These are phyloP conservation scores for Microdochium bolleyi DNA, from an alignment of 2,329 filamentous ascomycete species.

Conservation along the genomic window DNA sequence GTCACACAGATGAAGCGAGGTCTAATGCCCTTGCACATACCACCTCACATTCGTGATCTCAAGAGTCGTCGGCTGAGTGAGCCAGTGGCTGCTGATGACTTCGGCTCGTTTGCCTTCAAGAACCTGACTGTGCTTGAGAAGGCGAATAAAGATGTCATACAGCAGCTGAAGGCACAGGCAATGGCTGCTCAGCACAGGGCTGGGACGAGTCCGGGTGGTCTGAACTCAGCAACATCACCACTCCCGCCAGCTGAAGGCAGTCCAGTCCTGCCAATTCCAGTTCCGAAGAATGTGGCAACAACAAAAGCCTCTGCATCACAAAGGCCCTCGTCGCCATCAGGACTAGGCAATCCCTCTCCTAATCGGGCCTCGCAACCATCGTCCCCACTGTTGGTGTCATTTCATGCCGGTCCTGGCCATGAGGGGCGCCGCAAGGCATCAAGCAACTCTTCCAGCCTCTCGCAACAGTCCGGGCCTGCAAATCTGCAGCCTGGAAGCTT, in stretches of 20 bases:
- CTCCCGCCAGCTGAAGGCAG: conserved; percentile 74
- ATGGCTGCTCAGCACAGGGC: conserved; percentile 58
- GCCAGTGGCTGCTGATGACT: conserved; percentile 82
- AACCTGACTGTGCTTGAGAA: conserved; percentile 94
- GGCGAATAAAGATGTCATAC: conserved; percentile 97
- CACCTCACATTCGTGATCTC: conserved; percentile 87
- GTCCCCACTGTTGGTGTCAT: conserved; percentile 91
- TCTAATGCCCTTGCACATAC: conserved; percentile 92
- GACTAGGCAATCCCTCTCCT: conserved; percentile 75
- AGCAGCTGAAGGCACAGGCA: conserved; percentile 88
- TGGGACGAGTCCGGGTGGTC: conserved; percentile 33
- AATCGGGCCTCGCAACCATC: conserved; percentile 73
- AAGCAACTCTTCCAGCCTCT: conserved; percentile 76
- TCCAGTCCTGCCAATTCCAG: conserved; percentile 68
- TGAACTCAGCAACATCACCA: conserved; percentile 44
- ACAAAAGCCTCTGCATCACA: conserved; percentile 59
- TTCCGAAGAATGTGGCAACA: conserved; percentile 77
- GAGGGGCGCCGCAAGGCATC: conserved; percentile 84
- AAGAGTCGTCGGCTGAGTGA: conserved; percentile 86
- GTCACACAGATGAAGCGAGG: conserved; percentile 83
- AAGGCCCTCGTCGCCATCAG: conserved; percentile 80
- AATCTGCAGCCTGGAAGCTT: conserved; percentile 63
- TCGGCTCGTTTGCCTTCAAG: conserved; percentile 95
- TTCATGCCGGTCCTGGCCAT: conserved; percentile 74
- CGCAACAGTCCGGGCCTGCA: conserved; percentile 61